A percentile compares a stretch with the other conserved stretches of the same genome.
Conservation (phyloP, 352 stramenopile species). For the Saprolegnia diclina region DNA sequence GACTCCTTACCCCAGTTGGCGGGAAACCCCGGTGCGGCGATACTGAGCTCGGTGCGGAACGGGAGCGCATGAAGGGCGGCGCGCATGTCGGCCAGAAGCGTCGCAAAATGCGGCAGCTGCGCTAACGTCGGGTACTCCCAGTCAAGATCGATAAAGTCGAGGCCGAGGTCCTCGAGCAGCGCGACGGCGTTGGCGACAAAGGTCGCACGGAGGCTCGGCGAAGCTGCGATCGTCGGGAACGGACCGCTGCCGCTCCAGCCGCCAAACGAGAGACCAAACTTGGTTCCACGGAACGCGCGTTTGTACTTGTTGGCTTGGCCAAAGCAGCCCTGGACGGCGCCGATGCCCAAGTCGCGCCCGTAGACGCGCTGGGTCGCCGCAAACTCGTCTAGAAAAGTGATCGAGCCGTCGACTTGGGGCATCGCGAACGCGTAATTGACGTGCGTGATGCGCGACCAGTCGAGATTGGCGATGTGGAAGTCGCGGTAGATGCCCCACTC, state of each 20-base stretch:
- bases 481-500: slow-evolving; percentile 25
- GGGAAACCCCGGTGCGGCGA: neutral
- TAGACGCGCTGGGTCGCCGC: slow-evolving; percentile 13
- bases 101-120: neutral
- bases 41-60: slow-evolving; percentile 6
- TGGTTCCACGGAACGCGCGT: neutral
- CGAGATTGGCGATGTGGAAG: slow-evolving; percentile 20
- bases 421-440: slow-evolving; percentile 24
- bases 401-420: slow-evolving; percentile 3
- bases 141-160: slow-evolving; percentile 21
- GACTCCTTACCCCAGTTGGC: neutral
- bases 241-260: neutral
- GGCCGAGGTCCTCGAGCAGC: slow-evolving; percentile 6
- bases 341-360: neutral
- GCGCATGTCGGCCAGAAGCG: neutral
- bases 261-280: slow-evolving; percentile 20
- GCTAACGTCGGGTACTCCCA: slow-evolving; percentile 2
- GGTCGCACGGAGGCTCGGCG: neutral
- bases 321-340: slow-evolving; percentile 1
- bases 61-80: neutral
- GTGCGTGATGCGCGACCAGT: slow-evolving; percentile 26
- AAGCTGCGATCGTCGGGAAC: neutral
- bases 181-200: slow-evolving; percentile 7
- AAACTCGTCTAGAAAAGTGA: slow-evolving; percentile 7
- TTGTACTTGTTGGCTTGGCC: slow-evolving; percentile 14